Percentiles rank a stretch among this genome's conserved stretches.
Evolutionary conservation across 768 basidiomycete genomes (phyloP).

Genomic region (Lentinula guzmanii): DNA sequence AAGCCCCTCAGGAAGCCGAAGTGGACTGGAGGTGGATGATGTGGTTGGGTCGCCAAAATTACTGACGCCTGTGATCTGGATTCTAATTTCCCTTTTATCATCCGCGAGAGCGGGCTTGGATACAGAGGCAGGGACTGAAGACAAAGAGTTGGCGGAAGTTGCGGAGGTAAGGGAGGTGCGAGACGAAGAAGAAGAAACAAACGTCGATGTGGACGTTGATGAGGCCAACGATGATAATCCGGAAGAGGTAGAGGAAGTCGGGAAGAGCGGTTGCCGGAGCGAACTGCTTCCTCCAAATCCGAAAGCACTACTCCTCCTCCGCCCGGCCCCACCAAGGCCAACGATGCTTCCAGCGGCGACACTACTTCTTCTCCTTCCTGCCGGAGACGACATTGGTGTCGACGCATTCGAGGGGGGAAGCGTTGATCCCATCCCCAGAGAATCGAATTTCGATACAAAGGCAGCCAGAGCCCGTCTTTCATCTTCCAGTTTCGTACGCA

Average conservation of each 20-base stretch:
- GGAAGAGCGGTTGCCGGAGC: not conserved
- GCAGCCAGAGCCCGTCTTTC: slow-evolving; percentile 73
- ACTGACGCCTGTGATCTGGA: not conserved
- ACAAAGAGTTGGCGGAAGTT: not conserved
- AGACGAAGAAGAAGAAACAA: not conserved
- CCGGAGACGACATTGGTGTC: slow-evolving; percentile 40
- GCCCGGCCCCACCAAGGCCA: not conserved
- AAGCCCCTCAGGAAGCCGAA: slow-evolving; percentile 1
- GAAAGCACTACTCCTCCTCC: slow-evolving; percentile 1
- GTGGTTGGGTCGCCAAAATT: not conserved
- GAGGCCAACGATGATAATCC: not conserved
- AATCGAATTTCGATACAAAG: slow-evolving; percentile 80
- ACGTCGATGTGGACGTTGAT: not conserved
- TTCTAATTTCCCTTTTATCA: slow-evolving; percentile 17
- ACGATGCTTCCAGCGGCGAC: not conserved
- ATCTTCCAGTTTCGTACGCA: slow-evolving; percentile 61
- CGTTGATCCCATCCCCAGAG: slow-evolving; percentile 47
- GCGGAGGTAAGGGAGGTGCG: not conserved
- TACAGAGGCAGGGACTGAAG: slow-evolving; percentile 29
- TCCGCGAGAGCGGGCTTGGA: slow-evolving; percentile 11
- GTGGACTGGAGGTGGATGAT: slow-evolving; percentile 24
- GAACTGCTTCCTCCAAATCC: not conserved
- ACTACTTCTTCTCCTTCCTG: not conserved
- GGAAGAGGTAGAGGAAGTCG: not conserved
- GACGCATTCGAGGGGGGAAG: slow-evolving; percentile 32